These are phyloP conservation scores for Fraxinus latifolia DNA, from an alignment of 305 asterid species.

Conservation along the genomic window DNA sequence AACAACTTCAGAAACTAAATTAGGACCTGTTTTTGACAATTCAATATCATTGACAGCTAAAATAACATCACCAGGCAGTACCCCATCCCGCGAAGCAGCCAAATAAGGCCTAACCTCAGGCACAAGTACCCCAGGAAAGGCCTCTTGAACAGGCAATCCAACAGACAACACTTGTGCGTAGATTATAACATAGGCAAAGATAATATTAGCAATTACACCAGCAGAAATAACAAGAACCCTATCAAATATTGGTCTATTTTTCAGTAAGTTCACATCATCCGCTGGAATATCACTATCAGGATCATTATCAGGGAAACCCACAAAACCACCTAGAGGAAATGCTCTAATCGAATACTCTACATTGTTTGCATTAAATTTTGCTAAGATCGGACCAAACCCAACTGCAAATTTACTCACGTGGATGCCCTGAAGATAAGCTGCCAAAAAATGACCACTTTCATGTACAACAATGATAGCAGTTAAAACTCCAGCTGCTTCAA, in stretches of 20 bases:
- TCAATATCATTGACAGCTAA: conserved; percentile 60
- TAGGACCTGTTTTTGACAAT: conserved; percentile 54
- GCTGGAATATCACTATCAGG: conserved; percentile 92
- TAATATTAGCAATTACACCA: conserved; percentile 84
- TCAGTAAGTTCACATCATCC: conserved; percentile 75
- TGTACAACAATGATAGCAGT: conserved; percentile 89
- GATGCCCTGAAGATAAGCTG: conserved; percentile 90
- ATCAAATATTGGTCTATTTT: conserved; percentile 82
- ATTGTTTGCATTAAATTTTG: conserved; percentile 72
- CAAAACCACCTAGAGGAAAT: conserved; percentile 95
- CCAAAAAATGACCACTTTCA: conserved; percentile 87
- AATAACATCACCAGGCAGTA: conserved; percentile 83
- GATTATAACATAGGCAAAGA: conserved; percentile 73
- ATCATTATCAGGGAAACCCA: conserved; percentile 96
- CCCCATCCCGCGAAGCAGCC: conserved; percentile 82
- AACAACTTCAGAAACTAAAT: conserved; percentile 74
- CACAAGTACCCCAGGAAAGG: conserved; percentile 90
- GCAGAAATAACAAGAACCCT: conserved; percentile 88
- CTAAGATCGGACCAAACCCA: conserved; percentile 96
- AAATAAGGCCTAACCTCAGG: conserved; percentile 93
- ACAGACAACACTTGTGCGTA: conserved; percentile 71
- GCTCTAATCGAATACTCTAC: conserved; percentile 94
- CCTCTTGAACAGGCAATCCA: conserved; percentile 97
- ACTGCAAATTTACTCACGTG: conserved; percentile 96
- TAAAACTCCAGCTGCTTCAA: conserved; percentile 76